phyloP scores from a whole-genome alignment of 495 filamentous ascomycete genomes.

The Astrocystis sublimbata region DNA sequence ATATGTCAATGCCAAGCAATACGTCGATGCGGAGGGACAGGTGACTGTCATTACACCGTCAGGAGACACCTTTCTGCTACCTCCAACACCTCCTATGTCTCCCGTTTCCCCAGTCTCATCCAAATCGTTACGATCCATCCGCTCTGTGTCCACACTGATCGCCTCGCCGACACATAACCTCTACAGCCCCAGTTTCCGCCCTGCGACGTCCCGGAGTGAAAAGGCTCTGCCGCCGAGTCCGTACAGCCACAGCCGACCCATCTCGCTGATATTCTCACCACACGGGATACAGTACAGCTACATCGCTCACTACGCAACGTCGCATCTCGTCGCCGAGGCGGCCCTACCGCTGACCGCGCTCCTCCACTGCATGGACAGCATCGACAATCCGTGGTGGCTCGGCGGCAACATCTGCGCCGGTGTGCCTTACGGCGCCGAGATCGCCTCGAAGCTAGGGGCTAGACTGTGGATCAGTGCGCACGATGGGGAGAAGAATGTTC shows the following conservation, averaged over 20 bases:
- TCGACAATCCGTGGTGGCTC: conserved; percentile 63
- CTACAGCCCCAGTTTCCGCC: conserved; percentile 20
- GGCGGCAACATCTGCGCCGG: conserved; percentile 64
- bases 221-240: conserved; percentile 11
- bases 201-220: conserved; percentile 20
- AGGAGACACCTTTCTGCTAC: conserved; percentile 42
- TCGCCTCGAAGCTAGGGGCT: conserved; percentile 55
- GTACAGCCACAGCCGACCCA: conserved; percentile 24
- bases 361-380: conserved; percentile 62
- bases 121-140: conserved; percentile 34
- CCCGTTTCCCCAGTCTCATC: conserved; percentile 37
- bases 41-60: conserved; percentile 37
- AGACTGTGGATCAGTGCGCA: conserved; percentile 65
- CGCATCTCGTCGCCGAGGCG: conserved; percentile 56
- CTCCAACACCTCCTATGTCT: conserved; percentile 39
- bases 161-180: conserved; percentile 26
- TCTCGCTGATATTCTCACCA: conserved; percentile 63
- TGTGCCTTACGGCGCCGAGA: conserved; percentile 57
- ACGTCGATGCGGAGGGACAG: conserved; percentile 40
- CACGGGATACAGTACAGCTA: conserved; percentile 55
- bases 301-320: conserved; percentile 54
- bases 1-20: conserved; percentile 19
- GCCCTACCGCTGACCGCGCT: conserved; percentile 63
- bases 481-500: conserved; percentile 62
- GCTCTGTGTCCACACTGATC: conserved; percentile 34